Percentiles rank a stretch among this genome's conserved stretches.
Conservation (phyloP, 176 grass and related monocot species). For the Phoenix roebelenii region DNA sequence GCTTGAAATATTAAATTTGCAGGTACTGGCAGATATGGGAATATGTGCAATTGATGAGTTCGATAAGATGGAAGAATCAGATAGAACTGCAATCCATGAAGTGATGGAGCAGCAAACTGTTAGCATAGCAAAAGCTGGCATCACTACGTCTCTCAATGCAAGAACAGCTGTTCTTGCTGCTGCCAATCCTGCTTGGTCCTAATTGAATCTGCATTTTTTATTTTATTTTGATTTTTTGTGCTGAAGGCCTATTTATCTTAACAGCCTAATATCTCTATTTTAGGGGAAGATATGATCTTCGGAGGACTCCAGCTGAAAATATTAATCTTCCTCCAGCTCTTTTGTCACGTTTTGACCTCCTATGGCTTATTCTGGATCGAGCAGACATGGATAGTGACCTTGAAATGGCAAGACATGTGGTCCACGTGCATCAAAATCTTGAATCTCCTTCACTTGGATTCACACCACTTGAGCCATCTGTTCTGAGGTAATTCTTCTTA, state of each 20-base stretch:
- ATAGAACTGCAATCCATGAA: constrained; percentile 97
- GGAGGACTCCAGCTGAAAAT: constrained; percentile 98
- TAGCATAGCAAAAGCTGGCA: constrained; percentile 97
- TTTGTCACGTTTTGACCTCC: constrained; percentile 88
- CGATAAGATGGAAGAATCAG: constrained; percentile 99
- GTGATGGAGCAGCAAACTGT: constrained; percentile 99
- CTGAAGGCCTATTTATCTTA: no score
- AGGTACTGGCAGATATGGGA: constrained; percentile 97
- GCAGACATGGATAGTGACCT: constrained; percentile 98
- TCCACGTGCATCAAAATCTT: constrained; percentile 95
- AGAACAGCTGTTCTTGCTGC: constrained; percentile 88
- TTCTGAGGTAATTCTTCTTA: constrained; percentile 57
- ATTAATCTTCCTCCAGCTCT: constrained; percentile 99
- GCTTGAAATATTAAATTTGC: constrained; percentile 23
- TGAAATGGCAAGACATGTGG: constrained; percentile 94
- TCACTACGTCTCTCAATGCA: constrained; percentile 98
- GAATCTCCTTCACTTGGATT: constrained; percentile 93
- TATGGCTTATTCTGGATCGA: constrained; percentile 96
- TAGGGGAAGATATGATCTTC: constrained; percentile 98
- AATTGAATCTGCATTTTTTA: constrained; percentile 10
- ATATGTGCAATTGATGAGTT: constrained; percentile 99
- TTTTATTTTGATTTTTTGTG: background rate
- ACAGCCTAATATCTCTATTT: background rate
- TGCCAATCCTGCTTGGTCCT: constrained; percentile 95
- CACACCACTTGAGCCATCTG: constrained; percentile 76